phyloP scores from a whole-genome alignment of 805 yeast species.

The Wickerhamia fluorescens region DNA sequence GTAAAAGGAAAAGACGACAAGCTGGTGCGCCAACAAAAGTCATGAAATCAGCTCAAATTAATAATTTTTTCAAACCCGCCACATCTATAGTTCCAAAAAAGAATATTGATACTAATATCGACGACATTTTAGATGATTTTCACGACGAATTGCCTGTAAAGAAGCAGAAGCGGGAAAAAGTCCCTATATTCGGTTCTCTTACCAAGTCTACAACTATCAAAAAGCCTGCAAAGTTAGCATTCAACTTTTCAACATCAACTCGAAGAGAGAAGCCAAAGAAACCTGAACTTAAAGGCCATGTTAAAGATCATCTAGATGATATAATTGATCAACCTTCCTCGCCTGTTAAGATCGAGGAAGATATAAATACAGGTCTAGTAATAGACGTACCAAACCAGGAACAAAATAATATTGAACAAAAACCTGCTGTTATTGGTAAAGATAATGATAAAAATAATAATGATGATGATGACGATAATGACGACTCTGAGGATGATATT shows the following conservation, averaged over 20 bases:
- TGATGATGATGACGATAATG: conserved; percentile 22
- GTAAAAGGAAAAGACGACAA: conserved; percentile 18
- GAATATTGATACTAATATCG: conserved; percentile 46
- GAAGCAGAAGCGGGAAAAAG: conserved; percentile 7
- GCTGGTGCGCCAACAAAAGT: conserved; percentile 26
- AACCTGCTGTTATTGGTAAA: neutral
- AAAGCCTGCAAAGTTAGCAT: conserved; percentile 13
- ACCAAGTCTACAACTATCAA: conserved; percentile 10
- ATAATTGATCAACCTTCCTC: conserved; percentile 27
- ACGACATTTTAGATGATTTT: conserved; percentile 58
- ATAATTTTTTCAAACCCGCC: conserved; percentile 45
- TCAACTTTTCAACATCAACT: conserved; percentile 20
- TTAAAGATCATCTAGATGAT: conserved; percentile 10
- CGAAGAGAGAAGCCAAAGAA: conserved; percentile 11
- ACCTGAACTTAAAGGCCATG: conserved; percentile 18
- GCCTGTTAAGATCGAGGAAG: conserved; percentile 20
- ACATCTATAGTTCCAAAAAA: conserved; percentile 25
- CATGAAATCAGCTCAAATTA: conserved; percentile 41
- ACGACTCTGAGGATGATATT: conserved; percentile 53
- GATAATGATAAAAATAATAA: conserved; percentile 2
- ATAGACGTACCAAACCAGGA: conserved; percentile 1
- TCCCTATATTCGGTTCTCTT: conserved; percentile 10
- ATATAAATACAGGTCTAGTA: neutral
- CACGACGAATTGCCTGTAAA: conserved; percentile 14
- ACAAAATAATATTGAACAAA: neutral